phyloP scores from a whole-genome alignment of 164 flowering plant genomes.

The Aristolochia californica region DNA sequence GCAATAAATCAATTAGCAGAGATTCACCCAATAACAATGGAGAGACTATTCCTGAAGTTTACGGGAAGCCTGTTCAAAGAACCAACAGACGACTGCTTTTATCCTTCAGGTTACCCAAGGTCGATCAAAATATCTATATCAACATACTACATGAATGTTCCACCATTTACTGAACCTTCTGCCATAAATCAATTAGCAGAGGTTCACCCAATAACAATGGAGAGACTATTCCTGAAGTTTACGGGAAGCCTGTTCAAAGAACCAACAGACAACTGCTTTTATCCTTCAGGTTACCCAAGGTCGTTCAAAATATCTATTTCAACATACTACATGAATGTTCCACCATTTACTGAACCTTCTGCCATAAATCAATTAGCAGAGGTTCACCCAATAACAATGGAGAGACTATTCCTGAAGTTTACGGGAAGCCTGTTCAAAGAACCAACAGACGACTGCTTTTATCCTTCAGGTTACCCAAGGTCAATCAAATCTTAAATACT shows the following conservation, averaged over 20 bases:
- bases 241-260: constrained; percentile 9
- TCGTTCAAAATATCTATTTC: too few relatives aligned
- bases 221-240: constrained; percentile 5
- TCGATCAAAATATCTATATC: too few relatives aligned
- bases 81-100: constrained; percentile 15
- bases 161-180: constrained; percentile 19
- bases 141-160: too few relatives aligned
- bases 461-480: constrained; percentile 4
- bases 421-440: constrained; percentile 10
- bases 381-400: constrained; percentile 26
- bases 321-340: too few relatives aligned
- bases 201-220: constrained; percentile 25
- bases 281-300: constrained; percentile 11
- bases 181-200: constrained; percentile 3
- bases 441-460: constrained; percentile 16
- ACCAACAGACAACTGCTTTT: constrained; percentile 15
- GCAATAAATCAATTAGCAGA: constrained; percentile 4
- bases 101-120: constrained; percentile 11
- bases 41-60: constrained; percentile 5
- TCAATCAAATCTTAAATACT: too few relatives aligned
- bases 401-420: constrained; percentile 5
- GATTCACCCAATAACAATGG: constrained; percentile 25
- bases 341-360: constrained; percentile 20
- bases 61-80: constrained; percentile 9
- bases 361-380: constrained; percentile 3